Conservation (phyloP, 106 monocot species). For the Platanthera guangdongensis region DNA sequence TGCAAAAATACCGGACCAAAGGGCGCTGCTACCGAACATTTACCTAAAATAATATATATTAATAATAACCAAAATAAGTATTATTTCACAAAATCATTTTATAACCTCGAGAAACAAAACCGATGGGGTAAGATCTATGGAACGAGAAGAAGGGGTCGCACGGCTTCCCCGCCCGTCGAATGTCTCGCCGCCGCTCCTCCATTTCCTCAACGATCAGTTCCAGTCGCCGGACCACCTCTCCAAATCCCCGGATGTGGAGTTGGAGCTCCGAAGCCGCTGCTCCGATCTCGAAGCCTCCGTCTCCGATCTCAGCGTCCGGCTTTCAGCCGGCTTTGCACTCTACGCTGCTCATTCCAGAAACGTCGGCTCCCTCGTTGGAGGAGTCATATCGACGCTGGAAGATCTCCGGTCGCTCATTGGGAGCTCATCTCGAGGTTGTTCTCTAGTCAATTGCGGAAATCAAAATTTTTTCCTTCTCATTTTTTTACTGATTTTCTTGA, state of each 20-base stretch:
- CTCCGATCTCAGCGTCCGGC: conserved; percentile 33
- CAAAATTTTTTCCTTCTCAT: not conserved
- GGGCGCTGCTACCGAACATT: too few species aligned
- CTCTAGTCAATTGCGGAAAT: not conserved
- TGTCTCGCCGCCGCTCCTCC: conserved; percentile 26
- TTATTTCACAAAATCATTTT: too few species aligned
- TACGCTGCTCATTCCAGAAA: conserved; percentile 34
- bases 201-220: conserved; percentile 45
- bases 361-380: conserved; percentile 17
- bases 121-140: conserved; percentile 26
- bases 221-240: conserved; percentile 29
- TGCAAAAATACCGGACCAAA: too few species aligned
- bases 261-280: conserved; percentile 45
- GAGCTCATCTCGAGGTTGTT: conserved; percentile 15
- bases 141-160: conserved; percentile 10
- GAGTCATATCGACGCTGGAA: conserved; percentile 26
- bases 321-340: conserved; percentile 25
- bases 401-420: conserved; percentile 24
- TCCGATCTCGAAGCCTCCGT: conserved; percentile 50
- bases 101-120: not conserved
- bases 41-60: too few species aligned
- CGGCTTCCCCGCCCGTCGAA: conserved; percentile 26
- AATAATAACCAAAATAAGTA: too few species aligned
- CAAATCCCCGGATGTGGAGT: conserved; percentile 23
- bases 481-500: not conserved